These are phyloP conservation scores for Talaromyces sp. DNA, from an alignment of 2,329 filamentous ascomycete genomes.

Conservation along the genomic window DNA sequence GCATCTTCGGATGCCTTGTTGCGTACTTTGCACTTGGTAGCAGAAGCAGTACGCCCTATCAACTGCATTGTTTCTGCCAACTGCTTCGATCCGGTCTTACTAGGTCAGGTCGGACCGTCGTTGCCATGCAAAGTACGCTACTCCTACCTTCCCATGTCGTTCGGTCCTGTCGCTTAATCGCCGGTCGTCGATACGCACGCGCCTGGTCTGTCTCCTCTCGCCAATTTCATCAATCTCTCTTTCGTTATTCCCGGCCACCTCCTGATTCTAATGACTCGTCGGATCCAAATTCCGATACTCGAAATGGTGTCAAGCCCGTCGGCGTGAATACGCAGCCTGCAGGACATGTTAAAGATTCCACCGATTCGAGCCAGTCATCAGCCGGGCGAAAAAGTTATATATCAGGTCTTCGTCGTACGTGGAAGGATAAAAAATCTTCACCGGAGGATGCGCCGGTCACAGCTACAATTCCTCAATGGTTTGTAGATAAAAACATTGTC, in stretches of 20 bases:
- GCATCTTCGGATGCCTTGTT: constrained; percentile 13
- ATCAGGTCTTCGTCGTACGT: constrained; percentile 35
- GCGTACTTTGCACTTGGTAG: constrained; percentile 16
- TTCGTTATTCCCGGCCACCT: constrained; percentile 25
- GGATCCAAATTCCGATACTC: constrained; percentile 19
- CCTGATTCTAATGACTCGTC: constrained; percentile 26
- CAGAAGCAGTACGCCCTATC: constrained; percentile 17
- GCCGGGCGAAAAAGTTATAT: constrained; percentile 31
- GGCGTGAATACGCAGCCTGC: constrained; percentile 12
- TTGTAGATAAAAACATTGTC: constrained; percentile 32
- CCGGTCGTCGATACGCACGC: constrained; percentile 32
- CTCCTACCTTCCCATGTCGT: constrained; percentile 27
- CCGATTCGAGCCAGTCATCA: constrained; percentile 14
- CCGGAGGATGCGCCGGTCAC: constrained; percentile 20
- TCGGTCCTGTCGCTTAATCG: constrained; percentile 35
- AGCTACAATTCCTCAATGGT: constrained; percentile 35
- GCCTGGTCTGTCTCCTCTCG: constrained; percentile 23
- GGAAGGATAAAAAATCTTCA: constrained; percentile 30
- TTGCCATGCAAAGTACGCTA: constrained; percentile 36
- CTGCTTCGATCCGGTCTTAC: constrained; percentile 20
- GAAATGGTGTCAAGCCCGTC: constrained; percentile 18
- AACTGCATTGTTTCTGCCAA: constrained; percentile 22
- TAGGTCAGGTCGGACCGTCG: constrained; percentile 27
- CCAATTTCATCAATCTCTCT: constrained; percentile 30
- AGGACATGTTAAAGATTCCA: background rate